phyloP scores from a whole-genome alignment of 2,329 filamentous ascomycete genomes.

The Fusarium protoensiforme region DNA sequence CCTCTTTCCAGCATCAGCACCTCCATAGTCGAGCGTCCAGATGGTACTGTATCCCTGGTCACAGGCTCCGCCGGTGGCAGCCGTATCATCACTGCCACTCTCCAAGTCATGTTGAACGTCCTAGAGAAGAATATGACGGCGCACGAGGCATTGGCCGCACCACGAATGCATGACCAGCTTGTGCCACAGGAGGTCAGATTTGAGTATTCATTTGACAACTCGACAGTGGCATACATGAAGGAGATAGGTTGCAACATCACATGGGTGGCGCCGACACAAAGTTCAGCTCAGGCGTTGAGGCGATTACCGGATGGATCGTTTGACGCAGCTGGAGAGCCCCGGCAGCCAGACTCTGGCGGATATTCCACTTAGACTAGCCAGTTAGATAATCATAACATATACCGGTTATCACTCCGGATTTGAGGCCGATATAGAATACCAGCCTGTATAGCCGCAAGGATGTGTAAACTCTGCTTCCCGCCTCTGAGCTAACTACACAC shows the following conservation, averaged over 20 bases:
- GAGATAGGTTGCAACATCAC: constrained; percentile 79
- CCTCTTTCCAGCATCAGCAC: constrained; percentile 83
- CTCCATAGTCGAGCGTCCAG: constrained; percentile 77
- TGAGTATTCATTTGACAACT: constrained; percentile 78
- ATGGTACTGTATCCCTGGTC: constrained; percentile 76
- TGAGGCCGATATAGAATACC: background rate
- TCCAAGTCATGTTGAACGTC: constrained; percentile 81
- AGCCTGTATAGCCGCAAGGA: background rate
- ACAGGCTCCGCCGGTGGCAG: constrained; percentile 85
- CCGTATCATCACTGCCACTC: constrained; percentile 83
- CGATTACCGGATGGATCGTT: constrained; percentile 73
- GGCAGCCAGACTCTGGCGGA: constrained; percentile 79
- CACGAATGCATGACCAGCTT: constrained; percentile 86
- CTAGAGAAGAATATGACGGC: constrained; percentile 74
- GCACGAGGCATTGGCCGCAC: constrained; percentile 71
- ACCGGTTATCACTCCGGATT: background rate
- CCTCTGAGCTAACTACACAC: background rate
- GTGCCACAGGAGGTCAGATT: constrained; percentile 75
- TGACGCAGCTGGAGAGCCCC: constrained; percentile 85
- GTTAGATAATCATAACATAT: background rate
- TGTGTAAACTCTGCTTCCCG: background rate
- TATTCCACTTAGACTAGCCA: constrained; percentile 49
- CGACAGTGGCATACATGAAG: constrained; percentile 73
- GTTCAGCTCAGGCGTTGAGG: constrained; percentile 78
- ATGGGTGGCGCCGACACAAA: constrained; percentile 73